Evolutionary conservation across 495 filamentous ascomycete genomes (phyloP).

Genomic region (Xylaria intraflava): DNA sequence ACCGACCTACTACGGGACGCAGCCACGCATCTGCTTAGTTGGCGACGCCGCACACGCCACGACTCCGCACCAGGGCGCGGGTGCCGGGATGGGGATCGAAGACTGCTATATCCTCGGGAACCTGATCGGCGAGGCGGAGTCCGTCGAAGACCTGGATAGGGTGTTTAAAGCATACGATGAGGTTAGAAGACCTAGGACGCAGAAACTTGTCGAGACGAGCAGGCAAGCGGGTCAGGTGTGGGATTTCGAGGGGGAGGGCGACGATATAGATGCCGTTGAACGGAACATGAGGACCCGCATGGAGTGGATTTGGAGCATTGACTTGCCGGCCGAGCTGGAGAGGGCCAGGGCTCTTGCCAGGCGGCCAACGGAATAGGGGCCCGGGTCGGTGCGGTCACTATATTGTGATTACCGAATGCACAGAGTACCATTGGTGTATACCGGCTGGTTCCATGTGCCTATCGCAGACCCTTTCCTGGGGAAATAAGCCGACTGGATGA

Average conservation of each 20-base stretch:
- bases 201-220: conserved; percentile 39
- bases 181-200: conserved; percentile 45
- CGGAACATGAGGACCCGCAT: conserved; percentile 22
- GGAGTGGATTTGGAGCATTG: conserved; percentile 32
- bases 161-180: conserved; percentile 59
- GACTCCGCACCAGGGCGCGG: conserved; percentile 64
- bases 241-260: conserved; percentile 29
- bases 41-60: conserved; percentile 67
- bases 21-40: conserved; percentile 46
- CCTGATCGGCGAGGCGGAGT: conserved; percentile 45
- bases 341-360: conserved; percentile 7
- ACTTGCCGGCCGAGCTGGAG: conserved; percentile 23
- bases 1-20: conserved; percentile 44
- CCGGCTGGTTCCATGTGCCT: too few relatives aligned
- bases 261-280: conserved; percentile 25
- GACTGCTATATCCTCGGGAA: conserved; percentile 55
- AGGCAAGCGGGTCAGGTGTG: conserved; percentile 33
- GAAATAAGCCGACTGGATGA: too few relatives aligned
- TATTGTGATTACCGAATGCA: neutral
- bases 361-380: neutral
- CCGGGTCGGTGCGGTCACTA: neutral
- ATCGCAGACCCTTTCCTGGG: too few relatives aligned
- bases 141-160: conserved; percentile 32
- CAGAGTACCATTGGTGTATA: neutral
- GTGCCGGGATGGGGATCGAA: conserved; percentile 63